Evolutionary conservation across 2,329 filamentous ascomycete species (phyloP), one percentile per base, ranked within the genome.

Genomic region (Aspergillus transmontanensis): DNA sequence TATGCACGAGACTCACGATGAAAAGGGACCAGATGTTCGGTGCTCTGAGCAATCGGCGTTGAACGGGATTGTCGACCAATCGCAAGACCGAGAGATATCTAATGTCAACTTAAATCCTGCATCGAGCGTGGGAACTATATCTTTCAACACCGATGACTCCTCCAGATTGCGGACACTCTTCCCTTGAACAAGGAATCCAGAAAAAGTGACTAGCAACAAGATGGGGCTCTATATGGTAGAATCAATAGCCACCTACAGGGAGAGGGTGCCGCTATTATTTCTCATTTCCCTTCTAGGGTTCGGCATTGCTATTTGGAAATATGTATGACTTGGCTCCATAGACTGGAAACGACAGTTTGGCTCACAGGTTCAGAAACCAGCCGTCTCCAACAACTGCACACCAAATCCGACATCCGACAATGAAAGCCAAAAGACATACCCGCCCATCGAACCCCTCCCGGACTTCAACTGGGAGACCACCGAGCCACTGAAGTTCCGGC

Each of bases 381-480:
- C 41, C 1, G 21, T 36, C 6, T 2, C 28, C 9, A 23, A 19
- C 1, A 16, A 39, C 36, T 14, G 6, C 19, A 21, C 48, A 12
- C 7, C 28, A n/a, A 21, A 32, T 2, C 11, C 48, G 16, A 32
- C 7, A 12, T 51, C 28, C 7, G 16, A 32, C 19, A n/a, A 57
- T 61, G 60, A 46, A 39, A 36, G 50, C 16, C 41, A 57, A 50
- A 54, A 50, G 12, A 70, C 64, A 23, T 74, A 73, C 53, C 71
- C 73, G 2, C 55, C 68, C 1, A 69, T 79, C 43, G 69, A 76
- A 26, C 80, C 85, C 3, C 75, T 87, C 4, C 54, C 71, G 2
- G 73, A 80, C 60, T 86, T 89, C 66, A 74, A 85, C 63, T 84
- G 85, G 80, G 70, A 78, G 58, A 78, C 74, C 0, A 83, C 81